These are phyloP conservation scores for Trypethelium eluteriae DNA, from an alignment of 495 filamentous ascomycete species.

Conservation along the genomic window DNA sequence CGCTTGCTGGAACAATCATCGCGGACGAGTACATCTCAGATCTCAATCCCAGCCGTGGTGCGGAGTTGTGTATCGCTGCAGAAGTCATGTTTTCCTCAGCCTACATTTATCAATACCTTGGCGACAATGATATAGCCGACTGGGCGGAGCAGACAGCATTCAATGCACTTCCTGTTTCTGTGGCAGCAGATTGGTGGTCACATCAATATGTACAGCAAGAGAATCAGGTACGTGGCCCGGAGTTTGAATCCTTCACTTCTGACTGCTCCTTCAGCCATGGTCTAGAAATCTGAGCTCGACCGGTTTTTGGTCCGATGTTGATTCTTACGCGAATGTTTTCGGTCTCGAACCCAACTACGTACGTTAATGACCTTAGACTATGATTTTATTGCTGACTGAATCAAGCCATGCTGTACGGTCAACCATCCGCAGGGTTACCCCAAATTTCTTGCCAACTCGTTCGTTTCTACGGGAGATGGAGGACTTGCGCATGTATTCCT, in stretches of 20 bases:
- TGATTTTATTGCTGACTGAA: slow-evolving; percentile 14
- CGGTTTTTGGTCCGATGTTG: background rate
- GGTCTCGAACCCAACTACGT: slow-evolving; percentile 34
- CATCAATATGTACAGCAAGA: slow-evolving; percentile 36
- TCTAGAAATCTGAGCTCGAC: background rate
- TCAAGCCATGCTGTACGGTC: slow-evolving; percentile 51
- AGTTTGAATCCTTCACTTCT: background rate
- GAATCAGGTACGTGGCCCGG: background rate
- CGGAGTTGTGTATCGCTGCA: slow-evolving; percentile 20
- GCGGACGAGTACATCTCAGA: slow-evolving; percentile 30
- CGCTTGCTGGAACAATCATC: slow-evolving; percentile 28
- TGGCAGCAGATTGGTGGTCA: slow-evolving; percentile 43
- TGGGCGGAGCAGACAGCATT: slow-evolving; percentile 50
- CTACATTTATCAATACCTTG: slow-evolving; percentile 36
- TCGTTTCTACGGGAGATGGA: slow-evolving; percentile 25
- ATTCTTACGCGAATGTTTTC: slow-evolving; percentile 38
- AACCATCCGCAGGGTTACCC: slow-evolving; percentile 56
- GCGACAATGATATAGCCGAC: slow-evolving; percentile 49
- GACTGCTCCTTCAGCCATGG: background rate
- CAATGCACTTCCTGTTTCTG: slow-evolving; percentile 49
- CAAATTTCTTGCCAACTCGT: slow-evolving; percentile 43
- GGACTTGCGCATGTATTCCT: slow-evolving; percentile 42
- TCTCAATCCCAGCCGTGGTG: slow-evolving; percentile 26
- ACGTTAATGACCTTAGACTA: background rate
- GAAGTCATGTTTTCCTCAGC: slow-evolving; percentile 26